phyloP scores from a whole-genome alignment of 768 basidiomycete species.

The Postia placenta region DNA sequence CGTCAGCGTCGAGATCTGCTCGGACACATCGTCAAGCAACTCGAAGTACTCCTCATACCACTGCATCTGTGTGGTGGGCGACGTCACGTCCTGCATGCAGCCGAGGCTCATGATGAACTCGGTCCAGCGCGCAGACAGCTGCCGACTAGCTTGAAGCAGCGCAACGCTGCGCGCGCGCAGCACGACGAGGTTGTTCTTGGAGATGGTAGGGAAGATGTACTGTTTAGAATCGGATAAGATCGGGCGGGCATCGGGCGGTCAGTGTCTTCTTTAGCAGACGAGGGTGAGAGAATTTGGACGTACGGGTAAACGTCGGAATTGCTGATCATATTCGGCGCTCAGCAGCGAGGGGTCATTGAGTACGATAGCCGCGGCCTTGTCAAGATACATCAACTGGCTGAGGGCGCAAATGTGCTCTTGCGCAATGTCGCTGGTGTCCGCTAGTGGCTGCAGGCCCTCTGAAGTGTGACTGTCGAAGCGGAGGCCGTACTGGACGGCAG shows the following conservation, averaged over 20 bases:
- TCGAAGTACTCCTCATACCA: constrained; percentile 21
- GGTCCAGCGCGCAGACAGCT: constrained; percentile 5
- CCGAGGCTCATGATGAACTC: constrained; percentile 6
- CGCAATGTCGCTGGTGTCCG: constrained; percentile 7
- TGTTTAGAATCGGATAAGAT: background rate
- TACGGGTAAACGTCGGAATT: constrained; percentile 14
- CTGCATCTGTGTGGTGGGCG: constrained; percentile 6
- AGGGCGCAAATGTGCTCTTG: constrained; percentile 17
- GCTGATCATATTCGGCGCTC: constrained; percentile 12
- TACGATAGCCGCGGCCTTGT: constrained; percentile 16
- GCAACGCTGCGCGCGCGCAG: constrained; percentile 13
- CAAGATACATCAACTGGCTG: constrained; percentile 19
- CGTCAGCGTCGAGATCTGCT: constrained; percentile 13
- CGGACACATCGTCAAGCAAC: constrained; percentile 15
- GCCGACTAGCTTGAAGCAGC: constrained; percentile 7
- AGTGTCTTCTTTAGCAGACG: background rate
- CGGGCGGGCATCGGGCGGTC: background rate
- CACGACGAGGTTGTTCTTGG: constrained; percentile 14
- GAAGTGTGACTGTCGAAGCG: constrained; percentile 6
- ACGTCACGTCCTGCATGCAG: constrained; percentile 7
- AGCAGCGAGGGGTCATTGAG: constrained; percentile 12
- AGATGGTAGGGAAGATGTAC: constrained; percentile 10
- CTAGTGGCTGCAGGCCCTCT: constrained; percentile 4
- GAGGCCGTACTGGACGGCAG: constrained; percentile 10
- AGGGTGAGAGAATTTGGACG: no score